Evolutionary conservation across 2,329 filamentous ascomycete species (phyloP).

Genomic region (Alternaria consortialis): DNA sequence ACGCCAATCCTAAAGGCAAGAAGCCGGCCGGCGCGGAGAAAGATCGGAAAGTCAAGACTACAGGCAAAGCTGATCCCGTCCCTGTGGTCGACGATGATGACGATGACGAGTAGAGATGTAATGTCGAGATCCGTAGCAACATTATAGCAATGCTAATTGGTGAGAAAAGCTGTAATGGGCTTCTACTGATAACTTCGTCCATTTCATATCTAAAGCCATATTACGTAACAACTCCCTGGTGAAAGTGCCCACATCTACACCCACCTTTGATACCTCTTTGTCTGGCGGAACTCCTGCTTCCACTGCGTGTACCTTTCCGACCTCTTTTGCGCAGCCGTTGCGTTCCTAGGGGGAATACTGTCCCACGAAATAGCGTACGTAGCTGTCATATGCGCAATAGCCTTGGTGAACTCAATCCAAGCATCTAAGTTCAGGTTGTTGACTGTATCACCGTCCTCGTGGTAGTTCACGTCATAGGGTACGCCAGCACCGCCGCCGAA

Average conservation of each 20-base stretch:
- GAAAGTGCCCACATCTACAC: slow-evolving; percentile 14
- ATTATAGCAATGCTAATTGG: not conserved
- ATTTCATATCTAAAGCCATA: not conserved
- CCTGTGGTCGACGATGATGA: slow-evolving; percentile 46
- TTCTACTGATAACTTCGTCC: not conserved
- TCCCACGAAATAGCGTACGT: slow-evolving; percentile 48
- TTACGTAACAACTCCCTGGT: not conserved
- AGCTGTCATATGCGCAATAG: slow-evolving; percentile 64
- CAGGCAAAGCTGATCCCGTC: slow-evolving; percentile 38
- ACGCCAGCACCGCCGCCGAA: slow-evolving; percentile 70
- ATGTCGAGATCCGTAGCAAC: not conserved
- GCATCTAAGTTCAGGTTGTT: slow-evolving; percentile 47
- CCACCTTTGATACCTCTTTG: slow-evolving; percentile 34
- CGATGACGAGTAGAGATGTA: slow-evolving; percentile 32
- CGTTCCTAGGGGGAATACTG: slow-evolving; percentile 39
- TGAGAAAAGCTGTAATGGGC: not conserved
- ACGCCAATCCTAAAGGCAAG: slow-evolving; percentile 49
- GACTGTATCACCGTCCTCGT: slow-evolving; percentile 47
- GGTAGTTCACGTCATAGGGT: slow-evolving; percentile 48
- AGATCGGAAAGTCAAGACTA: slow-evolving; percentile 45
- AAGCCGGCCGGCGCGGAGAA: slow-evolving; percentile 48
- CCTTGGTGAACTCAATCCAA: slow-evolving; percentile 63
- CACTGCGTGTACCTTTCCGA: slow-evolving; percentile 28
- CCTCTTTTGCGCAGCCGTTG: slow-evolving; percentile 31
- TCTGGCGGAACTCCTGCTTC: slow-evolving; percentile 32